Evolutionary conservation across 2,329 filamentous ascomycete species (phyloP).

Genomic region (Monilinia polystroma): DNA sequence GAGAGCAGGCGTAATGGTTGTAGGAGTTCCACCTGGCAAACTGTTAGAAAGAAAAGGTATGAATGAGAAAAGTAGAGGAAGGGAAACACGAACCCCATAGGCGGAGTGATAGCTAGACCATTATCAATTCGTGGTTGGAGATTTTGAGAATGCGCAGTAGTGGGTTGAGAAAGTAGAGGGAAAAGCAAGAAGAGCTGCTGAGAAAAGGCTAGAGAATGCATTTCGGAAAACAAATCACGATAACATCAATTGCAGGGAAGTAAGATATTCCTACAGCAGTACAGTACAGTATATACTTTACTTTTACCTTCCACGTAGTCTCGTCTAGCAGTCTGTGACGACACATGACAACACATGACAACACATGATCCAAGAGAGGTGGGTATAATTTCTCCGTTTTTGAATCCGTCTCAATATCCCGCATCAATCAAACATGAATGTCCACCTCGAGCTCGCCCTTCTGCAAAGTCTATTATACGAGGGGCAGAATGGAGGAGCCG

Average conservation of each 20-base stretch:
- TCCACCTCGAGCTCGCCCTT: no score
- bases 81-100: slow-evolving; percentile 31
- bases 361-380: not conserved
- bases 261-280: not conserved
- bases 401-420: not conserved
- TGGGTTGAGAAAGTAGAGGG: slow-evolving; percentile 4
- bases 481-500: slow-evolving; percentile 1
- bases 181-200: not conserved
- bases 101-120: slow-evolving; percentile 34
- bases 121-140: slow-evolving; percentile 29
- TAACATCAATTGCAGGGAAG: not conserved
- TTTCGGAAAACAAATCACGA: not conserved
- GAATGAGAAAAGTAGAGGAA: not conserved
- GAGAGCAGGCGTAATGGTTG: slow-evolving; percentile 50
- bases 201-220: not conserved
- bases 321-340: not conserved
- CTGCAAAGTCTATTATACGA: not conserved
- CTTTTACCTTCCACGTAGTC: not conserved
- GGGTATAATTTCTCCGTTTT: not conserved
- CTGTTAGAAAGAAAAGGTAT: slow-evolving; percentile 1
- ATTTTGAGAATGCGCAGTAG: not conserved
- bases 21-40: slow-evolving; percentile 48
- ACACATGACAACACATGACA: no score
- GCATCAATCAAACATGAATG: not conserved
- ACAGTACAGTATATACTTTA: slow-evolving; percentile 4